phyloP scores from a whole-genome alignment of 2,329 filamentous ascomycete genomes.

The Ophiostoma ips region DNA sequence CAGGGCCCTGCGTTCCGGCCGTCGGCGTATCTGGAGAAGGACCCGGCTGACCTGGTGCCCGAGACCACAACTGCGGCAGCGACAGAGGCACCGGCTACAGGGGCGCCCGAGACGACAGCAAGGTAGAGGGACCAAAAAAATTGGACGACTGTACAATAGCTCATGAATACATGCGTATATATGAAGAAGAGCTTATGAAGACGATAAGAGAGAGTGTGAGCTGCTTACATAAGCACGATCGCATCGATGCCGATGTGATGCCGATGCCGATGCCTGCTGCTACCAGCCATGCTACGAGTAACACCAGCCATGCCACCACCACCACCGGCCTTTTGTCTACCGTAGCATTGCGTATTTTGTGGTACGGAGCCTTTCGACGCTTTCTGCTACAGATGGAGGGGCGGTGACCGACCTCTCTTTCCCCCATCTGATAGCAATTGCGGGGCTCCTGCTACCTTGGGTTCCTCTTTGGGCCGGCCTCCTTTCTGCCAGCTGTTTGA shows the following conservation, averaged over 20 bases:
- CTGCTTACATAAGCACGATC: too few relatives aligned
- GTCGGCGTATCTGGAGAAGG: conserved; percentile 23
- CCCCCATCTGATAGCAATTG: conserved; percentile 8
- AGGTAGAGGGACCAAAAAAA: background rate
- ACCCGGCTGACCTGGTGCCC: conserved; percentile 9
- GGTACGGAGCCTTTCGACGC: too few relatives aligned
- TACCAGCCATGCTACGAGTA: too few relatives aligned
- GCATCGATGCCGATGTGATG: too few relatives aligned
- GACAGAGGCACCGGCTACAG: background rate
- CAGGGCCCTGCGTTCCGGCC: conserved; percentile 37
- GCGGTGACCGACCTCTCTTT: conserved; percentile 4
- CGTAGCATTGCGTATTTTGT: too few relatives aligned
- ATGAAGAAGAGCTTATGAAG: background rate
- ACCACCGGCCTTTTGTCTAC: too few relatives aligned
- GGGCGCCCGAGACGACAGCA: background rate
- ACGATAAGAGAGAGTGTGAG: too few relatives aligned
- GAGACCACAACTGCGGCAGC: background rate
- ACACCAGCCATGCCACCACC: too few relatives aligned
- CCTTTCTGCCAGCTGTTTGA: background rate
- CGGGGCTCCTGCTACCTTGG: conserved; percentile 8
- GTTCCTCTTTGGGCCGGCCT: conserved; percentile 1
- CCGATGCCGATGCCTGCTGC: too few relatives aligned
- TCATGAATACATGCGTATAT: background rate
- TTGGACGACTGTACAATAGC: background rate
- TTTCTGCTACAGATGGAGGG: background rate